Percentiles rank a stretch among this genome's conserved stretches.
phyloP scores from a whole-genome alignment of 495 filamentous ascomycete species.

The Pseudoneurospora amorphoporcata region DNA sequence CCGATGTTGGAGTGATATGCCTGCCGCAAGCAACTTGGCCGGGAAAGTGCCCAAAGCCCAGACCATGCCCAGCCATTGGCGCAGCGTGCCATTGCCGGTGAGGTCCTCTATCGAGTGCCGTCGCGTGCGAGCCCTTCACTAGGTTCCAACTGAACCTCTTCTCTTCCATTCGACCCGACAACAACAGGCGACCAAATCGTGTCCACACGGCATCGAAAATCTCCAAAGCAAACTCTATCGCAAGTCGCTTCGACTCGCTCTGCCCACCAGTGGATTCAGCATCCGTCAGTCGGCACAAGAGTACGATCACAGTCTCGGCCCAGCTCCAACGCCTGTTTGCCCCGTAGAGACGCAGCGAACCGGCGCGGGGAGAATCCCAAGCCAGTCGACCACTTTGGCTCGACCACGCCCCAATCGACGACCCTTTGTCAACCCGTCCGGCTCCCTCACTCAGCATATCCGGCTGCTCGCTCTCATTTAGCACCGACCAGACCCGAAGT shows the following conservation, averaged over 20 bases:
- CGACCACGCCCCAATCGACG: neutral
- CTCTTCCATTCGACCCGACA: neutral
- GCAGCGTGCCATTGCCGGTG: neutral
- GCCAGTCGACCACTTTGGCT: neutral
- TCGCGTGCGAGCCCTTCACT: neutral
- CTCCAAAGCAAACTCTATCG: neutral
- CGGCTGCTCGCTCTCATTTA: neutral
- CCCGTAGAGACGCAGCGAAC: neutral
- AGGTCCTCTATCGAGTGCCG: neutral
- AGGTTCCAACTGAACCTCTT: neutral
- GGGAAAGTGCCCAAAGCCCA: neutral
- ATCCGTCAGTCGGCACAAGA: neutral
- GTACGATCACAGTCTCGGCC: neutral
- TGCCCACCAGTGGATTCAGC: neutral
- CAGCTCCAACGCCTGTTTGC: neutral
- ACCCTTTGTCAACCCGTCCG: neutral
- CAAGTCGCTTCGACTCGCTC: neutral
- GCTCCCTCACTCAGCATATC: neutral
- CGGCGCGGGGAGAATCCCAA: neutral
- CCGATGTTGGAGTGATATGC: neutral
- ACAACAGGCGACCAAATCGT: neutral
- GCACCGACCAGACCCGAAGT: neutral
- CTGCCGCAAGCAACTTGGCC: neutral
- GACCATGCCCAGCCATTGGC: neutral
- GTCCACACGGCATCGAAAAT: neutral